These are phyloP conservation scores for Forsythia viridissima DNA, from an alignment of 257 asterid genomes.

Conservation along the genomic window DNA sequence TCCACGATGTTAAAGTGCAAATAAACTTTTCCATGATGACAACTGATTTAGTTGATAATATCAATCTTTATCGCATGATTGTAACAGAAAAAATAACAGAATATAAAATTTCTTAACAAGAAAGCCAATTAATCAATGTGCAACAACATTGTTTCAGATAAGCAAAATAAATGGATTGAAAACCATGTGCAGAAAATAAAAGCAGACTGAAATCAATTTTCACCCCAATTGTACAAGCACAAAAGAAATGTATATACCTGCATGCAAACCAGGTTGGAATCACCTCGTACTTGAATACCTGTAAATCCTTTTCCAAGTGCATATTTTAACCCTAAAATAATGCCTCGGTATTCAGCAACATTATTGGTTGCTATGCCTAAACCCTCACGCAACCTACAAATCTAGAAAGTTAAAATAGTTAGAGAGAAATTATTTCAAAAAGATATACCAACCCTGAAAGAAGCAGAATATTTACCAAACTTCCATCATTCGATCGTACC, in stretches of 20 bases:
- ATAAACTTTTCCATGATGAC: no score
- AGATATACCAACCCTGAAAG: slow-evolving; percentile 1
- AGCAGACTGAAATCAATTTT: background rate
- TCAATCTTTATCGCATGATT: no score
- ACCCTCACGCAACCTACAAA: slow-evolving; percentile 91
- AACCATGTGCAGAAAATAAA: background rate
- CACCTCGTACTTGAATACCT: slow-evolving; percentile 87
- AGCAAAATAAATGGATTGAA: no score
- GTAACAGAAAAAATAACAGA: no score
- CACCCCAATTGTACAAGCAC: background rate
- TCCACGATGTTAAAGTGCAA: no score
- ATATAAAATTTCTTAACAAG: no score
- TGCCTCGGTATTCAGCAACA: slow-evolving; percentile 91
- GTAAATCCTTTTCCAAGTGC: slow-evolving; percentile 90
- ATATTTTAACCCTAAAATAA: slow-evolving; percentile 79
- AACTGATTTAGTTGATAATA: no score
- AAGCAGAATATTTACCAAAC: slow-evolving; percentile 46
- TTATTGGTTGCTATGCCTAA: slow-evolving; percentile 91
- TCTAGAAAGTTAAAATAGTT: slow-evolving; percentile 44
- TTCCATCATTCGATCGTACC: slow-evolving; percentile 87
- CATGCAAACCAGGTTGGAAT: slow-evolving; percentile 98
- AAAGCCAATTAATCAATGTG: no score
- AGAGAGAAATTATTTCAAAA: slow-evolving; percentile 15
- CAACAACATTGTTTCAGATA: no score
- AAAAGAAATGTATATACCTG: slow-evolving; percentile 58